Conservation (phyloP, 495 filamentous ascomycete species). For the Penicillium coffeae region DNA sequence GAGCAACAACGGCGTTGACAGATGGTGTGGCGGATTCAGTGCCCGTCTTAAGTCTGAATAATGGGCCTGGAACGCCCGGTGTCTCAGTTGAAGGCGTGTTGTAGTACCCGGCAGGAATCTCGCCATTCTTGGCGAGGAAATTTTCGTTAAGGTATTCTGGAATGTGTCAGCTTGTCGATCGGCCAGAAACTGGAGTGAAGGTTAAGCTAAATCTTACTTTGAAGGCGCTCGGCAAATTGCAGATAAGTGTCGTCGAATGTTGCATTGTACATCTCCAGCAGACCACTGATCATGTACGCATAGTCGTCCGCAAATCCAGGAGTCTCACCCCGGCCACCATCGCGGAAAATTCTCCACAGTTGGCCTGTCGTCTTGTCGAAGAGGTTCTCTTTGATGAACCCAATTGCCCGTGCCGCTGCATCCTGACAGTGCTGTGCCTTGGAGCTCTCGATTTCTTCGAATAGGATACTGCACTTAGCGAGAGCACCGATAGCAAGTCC, state of each 20-base stretch:
- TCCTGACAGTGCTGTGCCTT: slow-evolving; percentile 56
- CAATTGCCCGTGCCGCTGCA: slow-evolving; percentile 64
- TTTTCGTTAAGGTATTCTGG: slow-evolving; percentile 61
- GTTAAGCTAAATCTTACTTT: slow-evolving; percentile 48
- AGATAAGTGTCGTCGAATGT: slow-evolving; percentile 79
- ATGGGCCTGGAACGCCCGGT: slow-evolving; percentile 67
- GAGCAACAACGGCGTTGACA: slow-evolving; percentile 77
- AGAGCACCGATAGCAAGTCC: slow-evolving; percentile 85
- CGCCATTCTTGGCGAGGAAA: slow-evolving; percentile 58
- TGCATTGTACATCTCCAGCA: slow-evolving; percentile 84
- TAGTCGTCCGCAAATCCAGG: slow-evolving; percentile 92
- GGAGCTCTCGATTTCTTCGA: slow-evolving; percentile 56
- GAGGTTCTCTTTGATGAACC: slow-evolving; percentile 75
- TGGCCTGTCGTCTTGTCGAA: slow-evolving; percentile 60
- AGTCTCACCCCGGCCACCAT: slow-evolving; percentile 62
- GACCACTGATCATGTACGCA: slow-evolving; percentile 78
- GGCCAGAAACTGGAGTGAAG: background rate
- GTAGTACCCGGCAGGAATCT: slow-evolving; percentile 71
- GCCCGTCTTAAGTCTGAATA: slow-evolving; percentile 87
- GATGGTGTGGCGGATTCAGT: slow-evolving; percentile 90
- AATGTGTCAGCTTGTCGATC: slow-evolving; percentile 15
- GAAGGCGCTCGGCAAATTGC: slow-evolving; percentile 77
- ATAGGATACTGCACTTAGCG: slow-evolving; percentile 64
- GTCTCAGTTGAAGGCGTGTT: slow-evolving; percentile 63
- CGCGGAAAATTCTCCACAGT: slow-evolving; percentile 73